Conservation (phyloP, 192 early-diverging fungal genomes). For the Rhizoclosmatium globosum region DNA sequence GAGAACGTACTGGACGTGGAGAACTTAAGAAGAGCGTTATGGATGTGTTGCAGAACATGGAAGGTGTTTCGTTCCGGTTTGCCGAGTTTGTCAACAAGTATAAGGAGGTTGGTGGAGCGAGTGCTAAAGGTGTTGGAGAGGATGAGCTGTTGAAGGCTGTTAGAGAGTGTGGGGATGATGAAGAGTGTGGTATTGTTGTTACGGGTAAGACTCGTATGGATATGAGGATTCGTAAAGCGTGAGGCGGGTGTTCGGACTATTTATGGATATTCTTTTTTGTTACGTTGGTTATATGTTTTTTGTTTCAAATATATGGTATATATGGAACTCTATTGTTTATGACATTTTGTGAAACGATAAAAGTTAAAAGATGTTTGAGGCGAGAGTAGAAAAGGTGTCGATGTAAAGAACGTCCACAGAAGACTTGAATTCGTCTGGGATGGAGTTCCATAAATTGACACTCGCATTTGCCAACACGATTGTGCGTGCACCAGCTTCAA, state of each 20-base stretch:
- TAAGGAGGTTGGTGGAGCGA: constrained; percentile 34
- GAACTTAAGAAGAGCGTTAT: constrained; percentile 65
- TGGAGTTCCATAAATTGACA: neutral
- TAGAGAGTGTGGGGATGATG: constrained; percentile 47
- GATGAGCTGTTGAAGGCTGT: constrained; percentile 51
- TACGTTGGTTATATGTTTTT: neutral
- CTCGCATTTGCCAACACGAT: neutral
- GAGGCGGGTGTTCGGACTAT: neutral
- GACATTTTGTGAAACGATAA: no score
- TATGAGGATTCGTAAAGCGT: constrained; percentile 38
- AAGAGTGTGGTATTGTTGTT: constrained; percentile 23
- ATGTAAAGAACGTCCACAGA: no score
- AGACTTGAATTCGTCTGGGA: neutral
- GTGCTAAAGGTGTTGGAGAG: constrained; percentile 28
- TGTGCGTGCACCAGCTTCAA: neutral
- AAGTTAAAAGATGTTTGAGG: no score
- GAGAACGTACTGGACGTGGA: constrained; percentile 70
- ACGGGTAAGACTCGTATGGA: constrained; percentile 45
- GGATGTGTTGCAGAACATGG: constrained; percentile 32
- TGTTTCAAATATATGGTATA: neutral
- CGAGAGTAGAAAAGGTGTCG: no score
- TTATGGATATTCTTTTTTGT: neutral
- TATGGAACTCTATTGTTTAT: no score
- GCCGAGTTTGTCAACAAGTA: constrained; percentile 43
- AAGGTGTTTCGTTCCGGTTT: constrained; percentile 28